phyloP scores from a whole-genome alignment of 2,329 filamentous ascomycete species.

The Neonectria punicea region DNA sequence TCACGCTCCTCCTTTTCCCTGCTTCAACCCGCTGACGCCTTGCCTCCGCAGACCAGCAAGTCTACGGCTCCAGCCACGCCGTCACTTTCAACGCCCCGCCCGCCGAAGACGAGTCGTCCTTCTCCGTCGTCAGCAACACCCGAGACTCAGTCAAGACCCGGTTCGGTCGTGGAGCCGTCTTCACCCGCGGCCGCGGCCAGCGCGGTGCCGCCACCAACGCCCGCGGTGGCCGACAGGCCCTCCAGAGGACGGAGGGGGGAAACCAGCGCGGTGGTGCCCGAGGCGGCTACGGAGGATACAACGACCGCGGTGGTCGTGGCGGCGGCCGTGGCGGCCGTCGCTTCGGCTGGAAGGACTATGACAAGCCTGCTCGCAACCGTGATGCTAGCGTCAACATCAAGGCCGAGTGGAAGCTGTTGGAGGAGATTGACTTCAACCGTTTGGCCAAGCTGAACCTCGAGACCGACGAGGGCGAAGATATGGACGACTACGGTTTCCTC shows the following conservation, averaged over 20 bases:
- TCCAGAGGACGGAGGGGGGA: slow-evolving; percentile 77
- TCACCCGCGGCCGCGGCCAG: slow-evolving; percentile 88
- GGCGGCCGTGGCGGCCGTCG: slow-evolving; percentile 78
- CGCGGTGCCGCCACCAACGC: slow-evolving; percentile 72
- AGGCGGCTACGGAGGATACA: slow-evolving; percentile 69
- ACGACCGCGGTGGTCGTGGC: slow-evolving; percentile 71
- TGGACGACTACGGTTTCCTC: slow-evolving; percentile 96
- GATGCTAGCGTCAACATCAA: slow-evolving; percentile 97
- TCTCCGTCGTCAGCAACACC: slow-evolving; percentile 97
- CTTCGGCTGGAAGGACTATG: slow-evolving; percentile 98
- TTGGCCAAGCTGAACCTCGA: slow-evolving; percentile 96
- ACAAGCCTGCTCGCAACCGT: slow-evolving; percentile 96
- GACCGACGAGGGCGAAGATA: slow-evolving; percentile 91
- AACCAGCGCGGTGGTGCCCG: slow-evolving; percentile 65
- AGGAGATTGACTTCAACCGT: slow-evolving; percentile 98
- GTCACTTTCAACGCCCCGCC: slow-evolving; percentile 90
- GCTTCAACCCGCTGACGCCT: slow-evolving; percentile 10
- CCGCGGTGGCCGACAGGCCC: slow-evolving; percentile 69
- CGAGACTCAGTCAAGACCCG: slow-evolving; percentile 86
- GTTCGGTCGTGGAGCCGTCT: slow-evolving; percentile 89
- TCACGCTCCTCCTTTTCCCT: neutral
- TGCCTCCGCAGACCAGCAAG: slow-evolving; percentile 80
- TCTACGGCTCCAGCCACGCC: slow-evolving; percentile 90
- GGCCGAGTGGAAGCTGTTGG: slow-evolving; percentile 92
- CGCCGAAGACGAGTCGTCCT: slow-evolving; percentile 95